A percentile compares a stretch with the other conserved stretches of the same genome.
These are phyloP conservation scores for Pyrus pyrifolia DNA, from an alignment of 306 rosid genomes.

Conservation along the genomic window DNA sequence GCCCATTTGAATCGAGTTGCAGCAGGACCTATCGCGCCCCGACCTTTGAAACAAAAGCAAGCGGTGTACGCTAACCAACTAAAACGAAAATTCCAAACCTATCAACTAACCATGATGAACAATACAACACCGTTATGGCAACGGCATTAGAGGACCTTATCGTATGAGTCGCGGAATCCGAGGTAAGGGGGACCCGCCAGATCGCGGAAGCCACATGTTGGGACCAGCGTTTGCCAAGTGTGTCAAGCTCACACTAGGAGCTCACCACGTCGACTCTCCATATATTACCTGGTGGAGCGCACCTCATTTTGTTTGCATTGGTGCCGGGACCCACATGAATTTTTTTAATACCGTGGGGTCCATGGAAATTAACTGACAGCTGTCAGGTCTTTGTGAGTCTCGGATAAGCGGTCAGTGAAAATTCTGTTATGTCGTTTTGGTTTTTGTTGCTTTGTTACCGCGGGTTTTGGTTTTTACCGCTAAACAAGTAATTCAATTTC, in stretches of 20 bases:
- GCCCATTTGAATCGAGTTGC: no score
- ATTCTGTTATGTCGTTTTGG: no score
- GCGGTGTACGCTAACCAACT: constrained; percentile 5
- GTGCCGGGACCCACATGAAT: neutral
- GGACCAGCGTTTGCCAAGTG: constrained; percentile 20
- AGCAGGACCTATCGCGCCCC: neutral
- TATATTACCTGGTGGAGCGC: neutral
- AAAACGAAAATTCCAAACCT: neutral
- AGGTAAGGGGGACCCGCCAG: constrained; percentile 4
- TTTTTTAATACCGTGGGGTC: neutral
- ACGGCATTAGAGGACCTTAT: neutral
- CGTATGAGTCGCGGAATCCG: neutral
- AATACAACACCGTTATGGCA: no score
- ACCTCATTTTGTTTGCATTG: neutral
- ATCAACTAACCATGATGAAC: neutral
- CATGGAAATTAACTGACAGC: neutral
- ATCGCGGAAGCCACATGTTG: constrained; percentile 30
- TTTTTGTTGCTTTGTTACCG: no score
- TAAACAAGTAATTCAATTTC: no score
- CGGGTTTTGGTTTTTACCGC: neutral
- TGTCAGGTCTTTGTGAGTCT: neutral
- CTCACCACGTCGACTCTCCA: constrained; percentile 36
- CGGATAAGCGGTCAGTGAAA: no score
- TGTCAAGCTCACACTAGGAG: neutral
- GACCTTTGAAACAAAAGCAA: neutral